phyloP scores from a whole-genome alignment of 2,329 filamentous ascomycete species.

The Boeremia lycopersici region DNA sequence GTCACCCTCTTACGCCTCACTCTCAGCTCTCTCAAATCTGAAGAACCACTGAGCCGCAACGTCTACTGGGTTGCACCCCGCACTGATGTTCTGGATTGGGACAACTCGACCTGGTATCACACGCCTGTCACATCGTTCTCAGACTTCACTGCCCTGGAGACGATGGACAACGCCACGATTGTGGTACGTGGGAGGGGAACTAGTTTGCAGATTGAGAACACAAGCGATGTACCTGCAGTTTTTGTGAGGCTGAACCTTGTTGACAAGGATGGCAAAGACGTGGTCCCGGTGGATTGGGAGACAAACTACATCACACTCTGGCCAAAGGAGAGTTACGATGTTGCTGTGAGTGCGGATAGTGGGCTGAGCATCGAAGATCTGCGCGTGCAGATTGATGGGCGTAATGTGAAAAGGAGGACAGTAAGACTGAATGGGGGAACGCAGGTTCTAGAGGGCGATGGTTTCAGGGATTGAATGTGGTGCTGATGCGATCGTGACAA shows the following conservation, averaged over 20 bases:
- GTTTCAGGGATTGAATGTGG: background rate
- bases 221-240: conserved; percentile 60
- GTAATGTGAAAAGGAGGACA: conserved; percentile 18
- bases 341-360: conserved; percentile 2
- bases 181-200: conserved; percentile 14
- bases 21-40: conserved; percentile 38
- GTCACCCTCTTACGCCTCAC: conserved; percentile 60
- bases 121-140: conserved; percentile 62
- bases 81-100: conserved; percentile 61
- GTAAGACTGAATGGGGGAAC: conserved; percentile 13
- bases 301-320: conserved; percentile 69
- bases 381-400: conserved; percentile 18
- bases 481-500: too few relatives aligned
- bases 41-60: conserved; percentile 57
- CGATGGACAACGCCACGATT: conserved; percentile 18
- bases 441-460: conserved; percentile 8
- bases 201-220: conserved; percentile 58
- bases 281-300: conserved; percentile 62
- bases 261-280: conserved; percentile 51
- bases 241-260: conserved; percentile 62
- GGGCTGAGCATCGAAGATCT: background rate
- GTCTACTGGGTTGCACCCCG: conserved; percentile 63
- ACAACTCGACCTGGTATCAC: conserved; percentile 62
- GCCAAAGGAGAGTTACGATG: conserved; percentile 55
- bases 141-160: conserved; percentile 55